Percentiles rank a stretch among this genome's conserved stretches.
Conservation (phyloP, 306 rosid species). For the Clitoria ternatea region DNA sequence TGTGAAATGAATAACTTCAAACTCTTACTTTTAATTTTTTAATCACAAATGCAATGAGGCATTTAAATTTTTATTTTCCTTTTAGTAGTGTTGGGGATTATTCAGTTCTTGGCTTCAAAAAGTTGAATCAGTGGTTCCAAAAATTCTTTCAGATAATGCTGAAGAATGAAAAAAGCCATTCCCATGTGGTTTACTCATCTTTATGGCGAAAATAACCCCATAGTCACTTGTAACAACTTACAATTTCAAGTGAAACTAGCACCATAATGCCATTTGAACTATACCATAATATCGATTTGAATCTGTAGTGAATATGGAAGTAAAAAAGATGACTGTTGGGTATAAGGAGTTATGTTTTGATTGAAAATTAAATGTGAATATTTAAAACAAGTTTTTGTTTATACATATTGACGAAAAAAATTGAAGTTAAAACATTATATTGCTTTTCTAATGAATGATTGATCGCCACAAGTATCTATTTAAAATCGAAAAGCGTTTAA, state of each 20-base stretch:
- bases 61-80: slow-evolving; percentile 27
- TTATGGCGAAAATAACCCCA: not conserved
- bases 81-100: not conserved
- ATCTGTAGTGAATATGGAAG: not conserved
- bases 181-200: not conserved
- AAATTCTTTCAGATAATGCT: not conserved
- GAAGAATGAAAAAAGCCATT: not conserved
- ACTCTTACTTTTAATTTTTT: not conserved
- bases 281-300: not conserved
- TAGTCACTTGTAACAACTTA: not conserved
- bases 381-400: too few relatives aligned
- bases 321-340: too few relatives aligned
- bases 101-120: slow-evolving; percentile 16
- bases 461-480: too few relatives aligned
- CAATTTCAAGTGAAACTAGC: not conserved
- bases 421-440: too few relatives aligned
- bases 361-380: too few relatives aligned
- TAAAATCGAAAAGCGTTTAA: too few relatives aligned
- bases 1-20: slow-evolving; percentile 49
- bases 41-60: slow-evolving; percentile 42
- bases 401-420: too few relatives aligned
- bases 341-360: too few relatives aligned
- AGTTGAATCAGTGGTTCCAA: slow-evolving; percentile 19
- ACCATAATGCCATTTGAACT: not conserved
- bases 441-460: too few relatives aligned